These are phyloP conservation scores for Tolypocladium pustulatum DNA, from an alignment of 2,329 filamentous ascomycete genomes.

Conservation along the genomic window DNA sequence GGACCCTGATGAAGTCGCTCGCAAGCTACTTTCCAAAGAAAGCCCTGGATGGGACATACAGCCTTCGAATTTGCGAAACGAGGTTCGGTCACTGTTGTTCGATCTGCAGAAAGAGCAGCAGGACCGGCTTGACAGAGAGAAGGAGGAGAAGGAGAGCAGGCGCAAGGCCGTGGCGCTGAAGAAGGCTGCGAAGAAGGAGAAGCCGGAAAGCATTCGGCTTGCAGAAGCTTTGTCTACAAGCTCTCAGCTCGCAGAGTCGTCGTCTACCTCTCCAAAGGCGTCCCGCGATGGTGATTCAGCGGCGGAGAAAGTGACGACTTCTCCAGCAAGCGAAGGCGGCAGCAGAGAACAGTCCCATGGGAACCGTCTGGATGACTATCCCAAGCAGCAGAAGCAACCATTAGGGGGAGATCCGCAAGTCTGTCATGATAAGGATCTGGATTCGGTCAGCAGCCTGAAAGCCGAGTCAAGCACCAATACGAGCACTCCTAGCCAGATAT, in stretches of 20 bases:
- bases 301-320: background rate
- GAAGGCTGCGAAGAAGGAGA: constrained; percentile 2
- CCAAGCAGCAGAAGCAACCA: background rate
- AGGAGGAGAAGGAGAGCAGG: constrained; percentile 19
- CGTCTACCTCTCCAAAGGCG: background rate
- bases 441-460: constrained; percentile 9
- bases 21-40: constrained; percentile 53
- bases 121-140: constrained; percentile 25
- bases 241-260: constrained; percentile 2
- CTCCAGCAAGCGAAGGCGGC: background rate
- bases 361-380: background rate
- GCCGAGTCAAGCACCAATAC: constrained; percentile 9
- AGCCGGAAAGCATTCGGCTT: constrained; percentile 3
- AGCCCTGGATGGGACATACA: constrained; percentile 41
- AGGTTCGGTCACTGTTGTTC: constrained; percentile 58
- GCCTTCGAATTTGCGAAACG: constrained; percentile 46
- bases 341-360: background rate
- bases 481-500: constrained; percentile 4
- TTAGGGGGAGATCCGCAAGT: background rate
- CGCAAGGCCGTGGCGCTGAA: constrained; percentile 17
- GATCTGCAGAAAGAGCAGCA: constrained; percentile 49
- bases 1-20: constrained; percentile 60
- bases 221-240: constrained; percentile 1
- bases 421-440: constrained; percentile 5
- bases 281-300: background rate